Conservation (phyloP, 345 rosid species). For the Trapa bicornis region DNA sequence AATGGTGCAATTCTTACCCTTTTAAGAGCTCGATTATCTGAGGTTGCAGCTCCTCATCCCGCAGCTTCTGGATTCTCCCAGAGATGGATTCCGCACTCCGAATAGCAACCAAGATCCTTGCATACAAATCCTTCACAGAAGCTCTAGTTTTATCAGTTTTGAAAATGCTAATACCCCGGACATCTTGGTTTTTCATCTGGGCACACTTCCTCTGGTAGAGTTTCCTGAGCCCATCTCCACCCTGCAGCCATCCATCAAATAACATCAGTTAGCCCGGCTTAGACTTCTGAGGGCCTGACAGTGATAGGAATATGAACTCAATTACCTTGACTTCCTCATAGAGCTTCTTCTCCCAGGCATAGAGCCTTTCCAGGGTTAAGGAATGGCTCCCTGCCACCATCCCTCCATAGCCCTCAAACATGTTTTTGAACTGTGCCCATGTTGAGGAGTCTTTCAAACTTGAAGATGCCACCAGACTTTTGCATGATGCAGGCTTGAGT, state of each 20-base stretch:
- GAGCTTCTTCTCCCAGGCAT: slow-evolving; percentile 80
- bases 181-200: slow-evolving; percentile 37
- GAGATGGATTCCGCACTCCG: slow-evolving; percentile 62
- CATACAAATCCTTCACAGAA: slow-evolving; percentile 49
- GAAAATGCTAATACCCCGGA: slow-evolving; percentile 33
- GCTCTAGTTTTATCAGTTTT: slow-evolving; percentile 44
- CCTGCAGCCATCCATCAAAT: slow-evolving; percentile 16
- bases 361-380: slow-evolving; percentile 43
- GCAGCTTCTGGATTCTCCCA: slow-evolving; percentile 43
- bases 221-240: slow-evolving; percentile 48
- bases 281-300: not conserved
- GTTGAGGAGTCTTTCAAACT: slow-evolving; percentile 33
- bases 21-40: slow-evolving; percentile 51
- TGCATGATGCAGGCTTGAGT: slow-evolving; percentile 41
- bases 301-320: not conserved
- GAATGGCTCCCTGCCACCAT: slow-evolving; percentile 74
- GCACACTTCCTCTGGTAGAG: slow-evolving; percentile 51
- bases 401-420: slow-evolving; percentile 55
- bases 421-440: slow-evolving; percentile 45
- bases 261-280: not conserved
- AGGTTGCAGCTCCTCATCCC: slow-evolving; percentile 62
- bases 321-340: slow-evolving; percentile 60
- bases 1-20: slow-evolving; percentile 31
- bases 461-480: slow-evolving; percentile 48
- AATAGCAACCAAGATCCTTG: slow-evolving; percentile 58